Base-by-base conservation (phyloP, 768 basidiomycete species). In the Mycena rebaudengoi region DNA sequence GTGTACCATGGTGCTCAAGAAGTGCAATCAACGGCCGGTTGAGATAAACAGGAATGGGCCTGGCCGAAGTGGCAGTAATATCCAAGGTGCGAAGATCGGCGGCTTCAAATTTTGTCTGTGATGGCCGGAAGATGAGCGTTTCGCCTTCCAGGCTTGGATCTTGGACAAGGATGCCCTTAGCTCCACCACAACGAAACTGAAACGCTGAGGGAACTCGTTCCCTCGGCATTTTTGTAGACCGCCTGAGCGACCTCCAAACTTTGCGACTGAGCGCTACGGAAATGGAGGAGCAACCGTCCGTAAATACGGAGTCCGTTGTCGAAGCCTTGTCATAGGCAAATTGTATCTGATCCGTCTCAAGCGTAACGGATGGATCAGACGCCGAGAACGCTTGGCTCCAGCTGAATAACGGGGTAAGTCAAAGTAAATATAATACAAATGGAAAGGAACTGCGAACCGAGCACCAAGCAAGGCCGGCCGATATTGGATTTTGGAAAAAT, bases 301-400 rank as follows among this genome's bases (percentile, higher is more conserved):
- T 85, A 74, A 86, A 86, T 45, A 76, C 63, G 25, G 70, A 75
- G 5, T 62, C 67, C 23, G n/a, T 39, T 3, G 60, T 52, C 6
- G 79, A 77, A 32, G 4, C 59, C n/a, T 69, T 72, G 65, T 84
- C 80, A 5, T 64, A 45, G 21, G 75, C 73, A 13, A 0, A 40
- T 3, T 5, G 5, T 23, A 86, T 80, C 65, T 85, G 76, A 16
- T 77, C 52, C 13, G 59, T 57, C 29, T 69, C 55, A 21, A 86
- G 71, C 4, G 74, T 69, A 16, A 85, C 73, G 0, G 80, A 83
- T 0, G 85, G 79, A 41, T 85, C 82, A 0, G 85, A 85, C 1
- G 83, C 76, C 1, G 85, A 83, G 68, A 87, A 86, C 1, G 82
- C 84, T 69, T 86, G 86, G 26, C 82, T 78, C 80, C 86, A 82